Conservation (phyloP, 2,329 filamentous ascomycete species). For the Aspergillus quadricinctus region DNA sequence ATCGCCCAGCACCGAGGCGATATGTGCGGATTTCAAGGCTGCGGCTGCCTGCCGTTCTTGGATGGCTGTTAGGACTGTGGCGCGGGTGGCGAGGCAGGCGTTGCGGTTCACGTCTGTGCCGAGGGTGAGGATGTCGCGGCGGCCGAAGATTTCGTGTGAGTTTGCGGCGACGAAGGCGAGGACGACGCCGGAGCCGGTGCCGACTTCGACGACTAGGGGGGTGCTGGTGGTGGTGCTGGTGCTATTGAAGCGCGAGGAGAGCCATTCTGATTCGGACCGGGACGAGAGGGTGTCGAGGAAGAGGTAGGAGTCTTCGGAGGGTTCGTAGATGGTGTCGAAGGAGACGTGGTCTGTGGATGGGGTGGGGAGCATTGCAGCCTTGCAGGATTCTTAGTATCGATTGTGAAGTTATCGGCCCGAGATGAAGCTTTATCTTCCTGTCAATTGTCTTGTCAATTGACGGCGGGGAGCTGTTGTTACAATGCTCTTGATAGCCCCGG, state of each 20-base stretch:
- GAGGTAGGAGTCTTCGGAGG: constrained; percentile 92
- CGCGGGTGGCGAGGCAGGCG: constrained; percentile 70
- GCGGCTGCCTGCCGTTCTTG: constrained; percentile 21
- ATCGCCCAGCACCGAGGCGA: constrained; percentile 68
- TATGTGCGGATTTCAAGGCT: constrained; percentile 46
- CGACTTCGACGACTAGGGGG: constrained; percentile 76
- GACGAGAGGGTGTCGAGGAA: constrained; percentile 87
- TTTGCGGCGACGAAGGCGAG: constrained; percentile 81
- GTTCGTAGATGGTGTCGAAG: constrained; percentile 87
- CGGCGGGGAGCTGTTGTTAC: too few species aligned
- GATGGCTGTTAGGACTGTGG: constrained; percentile 60
- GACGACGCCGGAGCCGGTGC: constrained; percentile 90
- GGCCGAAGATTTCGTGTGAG: constrained; percentile 66
- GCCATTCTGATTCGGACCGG: constrained; percentile 62
- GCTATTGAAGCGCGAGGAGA: constrained; percentile 60
- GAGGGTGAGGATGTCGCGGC: constrained; percentile 63
- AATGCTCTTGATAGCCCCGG: too few species aligned
- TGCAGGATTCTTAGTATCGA: not conserved
- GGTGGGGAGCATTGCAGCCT: constrained; percentile 74
- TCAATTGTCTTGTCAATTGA: not conserved
- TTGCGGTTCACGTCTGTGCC: constrained; percentile 82
- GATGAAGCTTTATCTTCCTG: not conserved
- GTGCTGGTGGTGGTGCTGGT: not conserved
- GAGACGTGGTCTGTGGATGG: constrained; percentile 89
- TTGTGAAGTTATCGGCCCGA: not conserved